Evolutionary conservation across 1,139 yeast species (phyloP).

Genomic region (Candida tetrigidarum): DNA sequence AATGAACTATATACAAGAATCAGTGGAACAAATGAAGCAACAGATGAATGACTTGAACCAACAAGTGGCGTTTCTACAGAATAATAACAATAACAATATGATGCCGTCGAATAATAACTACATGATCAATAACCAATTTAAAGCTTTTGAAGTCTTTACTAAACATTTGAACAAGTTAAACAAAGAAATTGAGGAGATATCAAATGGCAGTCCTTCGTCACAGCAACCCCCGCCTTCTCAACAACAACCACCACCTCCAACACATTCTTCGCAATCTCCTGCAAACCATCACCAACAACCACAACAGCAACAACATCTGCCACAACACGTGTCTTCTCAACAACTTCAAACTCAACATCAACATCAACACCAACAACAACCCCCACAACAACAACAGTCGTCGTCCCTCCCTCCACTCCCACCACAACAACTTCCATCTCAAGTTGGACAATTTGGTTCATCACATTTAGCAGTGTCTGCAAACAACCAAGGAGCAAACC

Average conservation of each 20-base stretch:
- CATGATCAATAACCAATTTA: slow-evolving; percentile 15
- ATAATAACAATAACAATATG: slow-evolving; percentile 9
- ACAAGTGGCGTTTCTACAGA: slow-evolving; percentile 16
- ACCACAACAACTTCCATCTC: slow-evolving; percentile 6
- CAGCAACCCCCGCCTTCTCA: slow-evolving; percentile 12
- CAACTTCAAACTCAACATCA: too few species aligned
- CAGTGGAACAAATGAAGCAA: slow-evolving; percentile 22
- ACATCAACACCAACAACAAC: slow-evolving; percentile 10
- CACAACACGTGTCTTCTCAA: slow-evolving; percentile 12
- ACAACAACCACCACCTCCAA: slow-evolving; percentile 11
- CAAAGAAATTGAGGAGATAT: slow-evolving; percentile 28
- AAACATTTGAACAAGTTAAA: slow-evolving; percentile 27
- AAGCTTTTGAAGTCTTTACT: slow-evolving; percentile 25
- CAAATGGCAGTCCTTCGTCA: slow-evolving; percentile 6
- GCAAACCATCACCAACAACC: slow-evolving; percentile 11
- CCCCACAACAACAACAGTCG: slow-evolving; percentile 12
- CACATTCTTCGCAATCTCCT: slow-evolving; percentile 11
- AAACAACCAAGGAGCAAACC: neutral
- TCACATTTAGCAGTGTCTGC: slow-evolving; percentile 3
- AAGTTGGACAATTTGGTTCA: slow-evolving; percentile 2
- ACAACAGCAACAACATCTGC: slow-evolving; percentile 11
- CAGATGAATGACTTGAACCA: slow-evolving; percentile 18
- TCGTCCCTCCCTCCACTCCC: slow-evolving; percentile 2
- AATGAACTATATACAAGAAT: slow-evolving; percentile 29
- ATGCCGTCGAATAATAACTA: slow-evolving; percentile 1